Evolutionary conservation across 306 rosid species (phyloP).

Genomic region (Sphenostylis stenocarpa): DNA sequence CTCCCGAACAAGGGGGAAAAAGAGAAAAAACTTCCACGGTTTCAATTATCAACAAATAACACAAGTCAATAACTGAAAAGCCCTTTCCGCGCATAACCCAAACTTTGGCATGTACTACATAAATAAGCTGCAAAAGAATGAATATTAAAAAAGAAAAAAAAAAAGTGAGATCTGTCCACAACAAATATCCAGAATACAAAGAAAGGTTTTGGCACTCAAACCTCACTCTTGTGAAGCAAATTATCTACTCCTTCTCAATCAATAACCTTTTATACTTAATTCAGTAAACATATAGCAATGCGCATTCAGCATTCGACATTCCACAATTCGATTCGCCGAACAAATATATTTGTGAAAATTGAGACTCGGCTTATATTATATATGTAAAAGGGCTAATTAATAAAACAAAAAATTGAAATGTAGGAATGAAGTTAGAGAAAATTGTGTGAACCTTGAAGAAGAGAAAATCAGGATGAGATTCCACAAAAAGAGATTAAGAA

Average conservation of each 20-base stretch:
- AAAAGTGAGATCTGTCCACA: neutral
- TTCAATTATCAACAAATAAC: neutral
- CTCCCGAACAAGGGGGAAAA: neutral
- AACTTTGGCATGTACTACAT: neutral
- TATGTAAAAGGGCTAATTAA: neutral
- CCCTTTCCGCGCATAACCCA: neutral
- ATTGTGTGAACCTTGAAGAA: constrained; percentile 1
- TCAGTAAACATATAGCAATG: neutral
- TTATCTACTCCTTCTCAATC: neutral
- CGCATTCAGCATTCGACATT: neutral
- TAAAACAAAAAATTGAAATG: neutral
- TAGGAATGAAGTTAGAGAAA: neutral
- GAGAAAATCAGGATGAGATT: constrained; percentile 15
- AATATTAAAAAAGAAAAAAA: neutral
- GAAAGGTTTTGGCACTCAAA: neutral
- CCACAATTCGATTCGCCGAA: neutral
- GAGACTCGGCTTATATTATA: neutral
- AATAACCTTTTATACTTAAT: neutral
- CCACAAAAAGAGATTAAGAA: neutral
- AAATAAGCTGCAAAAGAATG: neutral
- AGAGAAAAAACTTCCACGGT: neutral
- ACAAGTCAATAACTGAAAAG: constrained; percentile 21
- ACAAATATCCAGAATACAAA: neutral
- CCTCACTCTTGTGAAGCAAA: neutral
- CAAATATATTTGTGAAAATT: neutral